phyloP scores from a whole-genome alignment of 2,329 filamentous ascomycete genomes.

The Alternaria triticimaculans region DNA sequence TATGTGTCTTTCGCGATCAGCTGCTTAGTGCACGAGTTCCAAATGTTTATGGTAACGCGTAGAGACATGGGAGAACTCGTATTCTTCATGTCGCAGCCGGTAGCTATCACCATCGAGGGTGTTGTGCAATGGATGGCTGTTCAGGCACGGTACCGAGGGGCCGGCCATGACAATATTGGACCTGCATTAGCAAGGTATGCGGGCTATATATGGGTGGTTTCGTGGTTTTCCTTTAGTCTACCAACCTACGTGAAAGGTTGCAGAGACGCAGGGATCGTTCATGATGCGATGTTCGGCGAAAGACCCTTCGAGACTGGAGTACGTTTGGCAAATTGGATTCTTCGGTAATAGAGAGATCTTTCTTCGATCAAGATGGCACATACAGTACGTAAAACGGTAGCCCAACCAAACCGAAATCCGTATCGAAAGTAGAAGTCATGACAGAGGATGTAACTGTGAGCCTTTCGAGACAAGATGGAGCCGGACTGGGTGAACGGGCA shows the following conservation, averaged over 20 bases:
- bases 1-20: conserved; percentile 6
- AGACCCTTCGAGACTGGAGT: background rate
- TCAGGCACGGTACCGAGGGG: background rate
- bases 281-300: background rate
- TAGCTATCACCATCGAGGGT: background rate
- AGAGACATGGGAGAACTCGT: conserved; percentile 8
- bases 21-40: conserved; percentile 4
- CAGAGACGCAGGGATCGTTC: background rate
- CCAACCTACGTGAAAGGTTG: background rate
- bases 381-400: background rate
- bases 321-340: background rate
- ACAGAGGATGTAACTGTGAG: background rate
- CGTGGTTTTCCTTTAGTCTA: background rate
- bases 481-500: background rate
- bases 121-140: background rate
- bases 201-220: background rate
- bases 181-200: background rate
- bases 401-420: too few relatives aligned
- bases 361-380: background rate
- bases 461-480: background rate
- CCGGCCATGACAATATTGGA: background rate
- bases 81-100: conserved; percentile 8
- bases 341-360: background rate
- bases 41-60: conserved; percentile 10
- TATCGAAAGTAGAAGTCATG: background rate